Evolutionary conservation across 768 basidiomycete genomes (phyloP), one percentile per base, ranked within the genome.

Genomic region (Pisolithus marmoratus): DNA sequence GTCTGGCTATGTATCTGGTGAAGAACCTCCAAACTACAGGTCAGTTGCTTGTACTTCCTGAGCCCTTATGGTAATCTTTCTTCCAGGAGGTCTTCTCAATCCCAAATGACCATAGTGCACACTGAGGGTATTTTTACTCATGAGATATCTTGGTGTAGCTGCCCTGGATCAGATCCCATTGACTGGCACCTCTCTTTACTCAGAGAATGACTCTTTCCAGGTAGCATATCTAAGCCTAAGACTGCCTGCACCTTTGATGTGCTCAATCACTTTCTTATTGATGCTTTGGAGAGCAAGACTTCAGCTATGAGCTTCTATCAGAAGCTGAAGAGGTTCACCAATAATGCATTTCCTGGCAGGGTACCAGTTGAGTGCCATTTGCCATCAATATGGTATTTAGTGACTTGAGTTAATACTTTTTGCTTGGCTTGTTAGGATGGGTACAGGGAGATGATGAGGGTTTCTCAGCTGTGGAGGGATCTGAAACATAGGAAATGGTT

Each of bases 211-310:
- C 22, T 54, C 15, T 54, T 54, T 11, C 50, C 53, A 22, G 40
- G 50, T 14, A 50, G 49, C 31, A 31, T 45, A n/a, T 27, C 24
- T n/a, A 1, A 41, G 9, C 49, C 49, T n/a, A 37, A 55, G 29
- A 41, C 54, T 19, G 43, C 45, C n/a, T 53, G 47, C 34, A 51
- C 54, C 7, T 55, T 52, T 29, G 41, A 47, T 12, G 54, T 38
- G 14, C 42, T 54, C 12, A 36, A 46, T 26, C 34, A 51, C 27
- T 54, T 52, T 43, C 43, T 36, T 17, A 46, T 54, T 1, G 48
- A 55, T 38, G 29, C 29, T 29, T 29, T 56, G n/a, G 45, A 44
- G 31, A 59, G 51, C 26, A 60, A 60, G 49, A 60, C 53, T 34
- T 49, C 54, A 0, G 51, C 58, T 7, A 57, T 53, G 20, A 54